Evolutionary conservation across 306 rosid genomes (phyloP).

Genomic region (Cicer bijugum): DNA sequence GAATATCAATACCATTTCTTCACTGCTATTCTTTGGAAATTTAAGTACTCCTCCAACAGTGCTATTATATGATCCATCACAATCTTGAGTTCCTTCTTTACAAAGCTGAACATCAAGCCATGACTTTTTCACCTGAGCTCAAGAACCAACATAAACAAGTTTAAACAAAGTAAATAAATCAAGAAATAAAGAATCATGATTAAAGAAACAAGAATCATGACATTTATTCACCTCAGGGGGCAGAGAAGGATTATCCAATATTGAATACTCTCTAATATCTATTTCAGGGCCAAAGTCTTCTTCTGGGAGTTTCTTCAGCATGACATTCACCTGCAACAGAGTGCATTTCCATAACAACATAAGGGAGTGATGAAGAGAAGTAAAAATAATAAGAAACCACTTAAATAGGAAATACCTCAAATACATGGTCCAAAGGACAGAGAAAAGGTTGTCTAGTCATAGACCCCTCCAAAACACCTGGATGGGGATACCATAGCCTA

Average conservation of each 20-base stretch:
- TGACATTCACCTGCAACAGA: slow-evolving; percentile 67
- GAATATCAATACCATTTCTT: slow-evolving; percentile 69
- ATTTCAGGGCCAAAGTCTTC: slow-evolving; percentile 86
- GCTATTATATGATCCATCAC: slow-evolving; percentile 62
- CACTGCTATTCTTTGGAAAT: slow-evolving; percentile 82
- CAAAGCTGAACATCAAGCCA: slow-evolving; percentile 93
- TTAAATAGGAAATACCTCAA: slow-evolving; percentile 70
- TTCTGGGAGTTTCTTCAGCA: slow-evolving; percentile 77
- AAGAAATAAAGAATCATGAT: slow-evolving; percentile 8
- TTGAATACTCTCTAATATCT: slow-evolving; percentile 79
- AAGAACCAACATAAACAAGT: slow-evolving; percentile 39
- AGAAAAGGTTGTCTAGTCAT: slow-evolving; percentile 90
- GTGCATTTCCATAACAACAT: slow-evolving; percentile 41
- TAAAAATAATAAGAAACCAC: slow-evolving; percentile 22
- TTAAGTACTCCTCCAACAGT: slow-evolving; percentile 58
- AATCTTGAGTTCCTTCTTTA: slow-evolving; percentile 65
- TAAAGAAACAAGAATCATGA: slow-evolving; percentile 33
- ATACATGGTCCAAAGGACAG: slow-evolving; percentile 94
- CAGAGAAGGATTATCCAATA: slow-evolving; percentile 77
- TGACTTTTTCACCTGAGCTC: slow-evolving; percentile 74
- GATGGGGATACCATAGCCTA: slow-evolving; percentile 92
- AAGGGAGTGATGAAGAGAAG: slow-evolving; percentile 32
- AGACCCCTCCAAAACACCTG: slow-evolving; percentile 86
- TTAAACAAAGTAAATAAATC: slow-evolving; percentile 2
- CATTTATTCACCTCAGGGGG: slow-evolving; percentile 61